phyloP scores from a whole-genome alignment of 2,329 filamentous ascomycete genomes.

The Alternaria postmessia region DNA sequence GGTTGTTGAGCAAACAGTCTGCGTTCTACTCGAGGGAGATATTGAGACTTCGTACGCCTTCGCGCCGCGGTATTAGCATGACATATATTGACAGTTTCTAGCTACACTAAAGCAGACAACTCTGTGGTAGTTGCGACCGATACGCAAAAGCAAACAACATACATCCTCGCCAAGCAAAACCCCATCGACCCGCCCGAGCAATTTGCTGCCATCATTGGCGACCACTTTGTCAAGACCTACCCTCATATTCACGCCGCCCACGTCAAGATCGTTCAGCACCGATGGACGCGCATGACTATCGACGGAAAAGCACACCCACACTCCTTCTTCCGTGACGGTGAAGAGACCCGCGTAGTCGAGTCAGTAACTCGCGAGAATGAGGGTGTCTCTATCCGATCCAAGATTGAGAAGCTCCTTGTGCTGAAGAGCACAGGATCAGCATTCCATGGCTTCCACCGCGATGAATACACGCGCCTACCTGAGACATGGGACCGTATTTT shows the following conservation, averaged over 20 bases:
- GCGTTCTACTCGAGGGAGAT: constrained; percentile 89
- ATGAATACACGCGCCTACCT: constrained; percentile 89
- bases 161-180: constrained; percentile 93
- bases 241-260: constrained; percentile 86
- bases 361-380: constrained; percentile 70
- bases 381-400: constrained; percentile 78
- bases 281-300: constrained; percentile 88
- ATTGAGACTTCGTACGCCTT: constrained; percentile 78
- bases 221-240: constrained; percentile 90
- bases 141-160: constrained; percentile 92
- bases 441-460: constrained; percentile 92
- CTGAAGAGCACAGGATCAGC: constrained; percentile 96
- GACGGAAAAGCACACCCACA: constrained; percentile 93
- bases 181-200: constrained; percentile 93
- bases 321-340: constrained; percentile 89
- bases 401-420: constrained; percentile 82
- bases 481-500: constrained; percentile 97
- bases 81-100: constrained; percentile 50
- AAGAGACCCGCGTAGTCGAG: constrained; percentile 85
- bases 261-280: constrained; percentile 81
- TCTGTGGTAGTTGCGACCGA: constrained; percentile 94
- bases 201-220: constrained; percentile 82
- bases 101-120: constrained; percentile 94
- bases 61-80: background rate
- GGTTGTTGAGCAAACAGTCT: constrained; percentile 94